phyloP scores from a whole-genome alignment of 2,329 filamentous ascomycete genomes.

The Rhynchosporium agropyri region DNA sequence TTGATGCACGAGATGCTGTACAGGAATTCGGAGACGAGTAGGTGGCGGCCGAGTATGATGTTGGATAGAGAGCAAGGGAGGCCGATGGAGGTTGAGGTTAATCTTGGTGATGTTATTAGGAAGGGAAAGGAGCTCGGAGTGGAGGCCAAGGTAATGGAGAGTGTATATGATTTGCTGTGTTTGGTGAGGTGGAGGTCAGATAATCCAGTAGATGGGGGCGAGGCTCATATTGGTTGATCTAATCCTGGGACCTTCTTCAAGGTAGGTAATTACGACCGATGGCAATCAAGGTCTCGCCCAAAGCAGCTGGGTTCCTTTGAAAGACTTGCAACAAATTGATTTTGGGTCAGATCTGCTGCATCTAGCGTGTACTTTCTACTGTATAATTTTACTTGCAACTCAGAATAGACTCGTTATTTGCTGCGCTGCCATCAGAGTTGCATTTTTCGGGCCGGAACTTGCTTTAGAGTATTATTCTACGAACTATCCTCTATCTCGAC shows the following conservation, averaged over 20 bases:
- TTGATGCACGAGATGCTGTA: slow-evolving; percentile 25
- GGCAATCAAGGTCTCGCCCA: slow-evolving; percentile 40
- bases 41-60: slow-evolving; percentile 48
- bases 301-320: slow-evolving; percentile 38
- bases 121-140: slow-evolving; percentile 51
- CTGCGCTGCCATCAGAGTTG: too few species aligned
- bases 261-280: slow-evolving; percentile 39
- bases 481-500: too few species aligned
- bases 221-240: slow-evolving; percentile 13
- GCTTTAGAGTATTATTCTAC: too few species aligned
- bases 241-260: slow-evolving; percentile 23
- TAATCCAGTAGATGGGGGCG: slow-evolving; percentile 15
- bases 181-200: slow-evolving; percentile 49
- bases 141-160: slow-evolving; percentile 54
- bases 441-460: too few species aligned
- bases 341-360: too few species aligned
- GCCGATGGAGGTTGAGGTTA: slow-evolving; percentile 57
- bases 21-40: slow-evolving; percentile 22
- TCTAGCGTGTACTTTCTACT: too few species aligned
- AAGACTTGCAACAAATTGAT: slow-evolving; percentile 38
- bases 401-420: too few species aligned
- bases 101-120: slow-evolving; percentile 54
- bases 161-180: slow-evolving; percentile 54
- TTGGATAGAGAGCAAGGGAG: slow-evolving; percentile 53
- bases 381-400: too few species aligned